Conservation (phyloP, 768 basidiomycete genomes). For the Psilocybe cyanescens region DNA sequence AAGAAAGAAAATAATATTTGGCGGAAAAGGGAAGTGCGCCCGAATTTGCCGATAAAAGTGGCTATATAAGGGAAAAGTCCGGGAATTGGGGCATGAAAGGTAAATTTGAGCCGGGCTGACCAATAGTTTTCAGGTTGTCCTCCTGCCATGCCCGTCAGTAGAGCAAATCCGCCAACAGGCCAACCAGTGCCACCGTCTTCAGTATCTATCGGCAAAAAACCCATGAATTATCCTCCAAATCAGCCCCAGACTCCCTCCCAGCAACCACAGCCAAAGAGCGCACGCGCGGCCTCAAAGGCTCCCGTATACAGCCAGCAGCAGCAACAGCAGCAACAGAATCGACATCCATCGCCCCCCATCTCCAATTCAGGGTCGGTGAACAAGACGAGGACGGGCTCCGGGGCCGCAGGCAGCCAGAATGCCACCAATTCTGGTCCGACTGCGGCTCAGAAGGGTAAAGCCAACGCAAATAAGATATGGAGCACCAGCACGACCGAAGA, state of each 20-base stretch:
- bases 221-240: slow-evolving; percentile 70
- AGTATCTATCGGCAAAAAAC: slow-evolving; percentile 90
- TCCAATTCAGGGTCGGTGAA: slow-evolving; percentile 38
- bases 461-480: slow-evolving; percentile 87
- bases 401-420: slow-evolving; percentile 21
- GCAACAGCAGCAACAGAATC: slow-evolving; percentile 37
- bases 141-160: slow-evolving; percentile 41
- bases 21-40: neutral
- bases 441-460: slow-evolving; percentile 36
- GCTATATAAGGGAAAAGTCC: neutral
- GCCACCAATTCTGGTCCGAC: slow-evolving; percentile 38
- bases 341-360: slow-evolving; percentile 52
- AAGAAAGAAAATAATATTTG: neutral
- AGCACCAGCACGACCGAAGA: slow-evolving; percentile 91
- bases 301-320: slow-evolving; percentile 44
- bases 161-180: slow-evolving; percentile 34
- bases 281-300: slow-evolving; percentile 52
- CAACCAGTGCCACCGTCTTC: slow-evolving; percentile 64
- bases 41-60: neutral
- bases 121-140: slow-evolving; percentile 38
- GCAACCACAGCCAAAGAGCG: slow-evolving; percentile 45
- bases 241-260: slow-evolving; percentile 24
- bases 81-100: slow-evolving; percentile 7
- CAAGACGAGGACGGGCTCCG: slow-evolving; percentile 29
- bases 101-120: slow-evolving; percentile 37